Evolutionary conservation across 352 stramenopile species (phyloP).

Genomic region (Globisporangium echinulatum): DNA sequence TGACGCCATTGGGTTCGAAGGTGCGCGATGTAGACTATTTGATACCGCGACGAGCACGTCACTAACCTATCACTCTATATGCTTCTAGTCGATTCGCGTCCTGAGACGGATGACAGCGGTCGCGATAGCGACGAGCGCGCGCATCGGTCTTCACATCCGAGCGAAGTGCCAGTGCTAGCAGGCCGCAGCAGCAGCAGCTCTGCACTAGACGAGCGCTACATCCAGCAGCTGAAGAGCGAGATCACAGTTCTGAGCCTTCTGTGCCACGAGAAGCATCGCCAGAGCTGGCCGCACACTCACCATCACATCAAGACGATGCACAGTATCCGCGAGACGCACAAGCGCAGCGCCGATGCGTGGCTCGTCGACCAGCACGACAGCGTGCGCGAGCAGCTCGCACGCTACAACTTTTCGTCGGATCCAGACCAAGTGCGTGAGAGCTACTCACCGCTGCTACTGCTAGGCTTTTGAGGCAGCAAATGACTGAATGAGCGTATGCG

Average conservation of each 20-base stretch:
- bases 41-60: not conserved
- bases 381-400: conserved; percentile 25
- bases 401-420: conserved; percentile 49
- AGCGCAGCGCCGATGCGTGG: conserved; percentile 12
- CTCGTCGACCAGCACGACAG: conserved; percentile 6
- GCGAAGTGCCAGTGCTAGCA: not conserved
- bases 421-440: conserved; percentile 23
- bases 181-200: not conserved
- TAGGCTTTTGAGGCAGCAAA: not conserved
- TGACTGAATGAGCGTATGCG: not conserved
- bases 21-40: not conserved
- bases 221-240: conserved; percentile 51
- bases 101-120: conserved; percentile 5
- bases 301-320: conserved; percentile 57
- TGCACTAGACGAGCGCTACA: conserved; percentile 32
- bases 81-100: not conserved
- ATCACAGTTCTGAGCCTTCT: conserved; percentile 36
- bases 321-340: conserved; percentile 37
- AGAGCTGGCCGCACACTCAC: conserved; percentile 4
- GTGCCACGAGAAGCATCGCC: conserved; percentile 6
- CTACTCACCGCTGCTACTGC: not conserved
- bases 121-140: not conserved
- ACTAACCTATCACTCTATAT: not conserved
- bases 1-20: conserved; percentile 15
- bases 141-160: too few relatives aligned